These are phyloP conservation scores for Breviolum minutum DNA, from an alignment of 73 alveolate species.

Conservation along the genomic window DNA sequence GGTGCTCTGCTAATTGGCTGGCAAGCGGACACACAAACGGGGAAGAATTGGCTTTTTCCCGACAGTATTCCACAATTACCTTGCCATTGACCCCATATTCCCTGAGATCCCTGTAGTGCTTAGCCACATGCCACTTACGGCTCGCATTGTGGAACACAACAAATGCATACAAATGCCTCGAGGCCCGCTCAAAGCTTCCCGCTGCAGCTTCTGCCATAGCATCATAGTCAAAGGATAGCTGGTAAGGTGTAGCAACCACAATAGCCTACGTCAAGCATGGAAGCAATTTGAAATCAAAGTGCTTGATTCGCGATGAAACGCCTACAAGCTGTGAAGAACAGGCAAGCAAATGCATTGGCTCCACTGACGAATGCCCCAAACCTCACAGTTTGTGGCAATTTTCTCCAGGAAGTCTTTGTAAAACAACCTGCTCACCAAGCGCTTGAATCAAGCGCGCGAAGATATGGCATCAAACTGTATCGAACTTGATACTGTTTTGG, in stretches of 20 bases:
- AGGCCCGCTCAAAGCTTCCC: background rate
- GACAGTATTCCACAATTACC: too few relatives aligned
- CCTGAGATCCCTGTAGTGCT: too few relatives aligned
- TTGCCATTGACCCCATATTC: too few relatives aligned
- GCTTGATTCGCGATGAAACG: background rate
- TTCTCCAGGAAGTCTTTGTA: slow-evolving; percentile 40
- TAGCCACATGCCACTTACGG: too few relatives aligned
- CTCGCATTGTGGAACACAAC: too few relatives aligned
- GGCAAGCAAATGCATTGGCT: too few relatives aligned
- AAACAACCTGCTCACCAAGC: slow-evolving; percentile 3
- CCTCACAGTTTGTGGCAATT: slow-evolving; percentile 35
- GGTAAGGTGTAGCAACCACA: slow-evolving; percentile 69
- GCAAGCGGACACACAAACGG: too few relatives aligned
- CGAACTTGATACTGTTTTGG: too few relatives aligned
- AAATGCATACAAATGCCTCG: background rate
- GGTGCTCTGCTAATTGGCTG: background rate
- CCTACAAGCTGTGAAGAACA: background rate
- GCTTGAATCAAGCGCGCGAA: background rate
- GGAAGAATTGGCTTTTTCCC: too few relatives aligned
- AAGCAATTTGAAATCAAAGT: background rate
- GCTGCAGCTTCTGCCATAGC: slow-evolving; percentile 28
- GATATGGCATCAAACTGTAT: background rate
- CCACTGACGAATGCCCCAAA: background rate
- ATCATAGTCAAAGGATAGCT: slow-evolving; percentile 61
- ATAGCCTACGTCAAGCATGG: background rate